phyloP scores from a whole-genome alignment of 1,284 basidiomycete genomes.

The Pseudozyma flocculosa region DNA sequence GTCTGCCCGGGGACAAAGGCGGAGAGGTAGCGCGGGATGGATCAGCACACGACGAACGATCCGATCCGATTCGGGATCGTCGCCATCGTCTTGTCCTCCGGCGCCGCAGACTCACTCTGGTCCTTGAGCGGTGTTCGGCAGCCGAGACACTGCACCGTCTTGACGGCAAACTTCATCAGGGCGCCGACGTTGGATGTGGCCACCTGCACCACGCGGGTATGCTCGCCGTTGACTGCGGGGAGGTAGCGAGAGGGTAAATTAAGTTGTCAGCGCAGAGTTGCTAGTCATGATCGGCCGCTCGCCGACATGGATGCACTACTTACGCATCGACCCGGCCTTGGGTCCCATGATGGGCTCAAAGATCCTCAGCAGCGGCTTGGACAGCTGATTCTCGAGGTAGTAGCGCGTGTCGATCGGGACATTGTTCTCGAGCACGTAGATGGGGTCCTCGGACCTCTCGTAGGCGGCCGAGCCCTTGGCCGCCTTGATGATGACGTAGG shows the following conservation, averaged over 20 bases:
- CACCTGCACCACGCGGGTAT: slow-evolving; percentile 54
- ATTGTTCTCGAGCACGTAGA: slow-evolving; percentile 57
- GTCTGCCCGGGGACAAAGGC: slow-evolving; percentile 1
- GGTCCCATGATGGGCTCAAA: slow-evolving; percentile 57
- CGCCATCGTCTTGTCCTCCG: no score
- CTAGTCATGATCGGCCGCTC: no score
- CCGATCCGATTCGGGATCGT: no score
- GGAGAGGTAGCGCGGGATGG: no score
- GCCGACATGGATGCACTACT: no score
- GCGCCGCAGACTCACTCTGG: slow-evolving; percentile 13
- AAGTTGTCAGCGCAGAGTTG: no score
- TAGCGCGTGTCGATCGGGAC: slow-evolving; percentile 58
- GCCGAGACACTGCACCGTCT: slow-evolving; percentile 53
- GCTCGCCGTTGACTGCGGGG: slow-evolving; percentile 44
- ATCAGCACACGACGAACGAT: no score
- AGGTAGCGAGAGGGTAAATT: no score
- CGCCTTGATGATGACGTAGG: slow-evolving; percentile 57
- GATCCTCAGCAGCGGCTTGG: slow-evolving; percentile 57
- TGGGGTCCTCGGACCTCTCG: slow-evolving; percentile 56
- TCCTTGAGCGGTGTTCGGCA: slow-evolving; percentile 55
- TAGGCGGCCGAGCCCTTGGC: slow-evolving; percentile 56
- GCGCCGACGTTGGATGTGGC: slow-evolving; percentile 55
- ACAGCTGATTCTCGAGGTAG: slow-evolving; percentile 57
- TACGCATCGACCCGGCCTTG: slow-evolving; percentile 42
- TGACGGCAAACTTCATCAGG: slow-evolving; percentile 58